A percentile compares a stretch with the other conserved stretches of the same genome.
Evolutionary conservation across 257 asterid species (phyloP).

Genomic region (Sherardia arvensis): DNA sequence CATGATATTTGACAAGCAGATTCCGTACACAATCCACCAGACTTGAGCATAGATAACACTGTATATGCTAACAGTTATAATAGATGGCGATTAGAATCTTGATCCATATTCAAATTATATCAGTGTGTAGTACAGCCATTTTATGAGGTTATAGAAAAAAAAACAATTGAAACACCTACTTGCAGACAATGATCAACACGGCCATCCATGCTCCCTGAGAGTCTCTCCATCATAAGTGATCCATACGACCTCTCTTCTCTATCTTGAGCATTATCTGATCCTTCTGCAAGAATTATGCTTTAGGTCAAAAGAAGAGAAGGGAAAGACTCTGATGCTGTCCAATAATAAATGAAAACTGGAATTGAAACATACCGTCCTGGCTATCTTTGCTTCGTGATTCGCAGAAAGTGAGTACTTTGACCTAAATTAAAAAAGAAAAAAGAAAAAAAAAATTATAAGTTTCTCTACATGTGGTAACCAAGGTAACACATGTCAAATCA

Average conservation of each 20-base stretch:
- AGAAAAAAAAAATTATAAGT: constrained; percentile 14
- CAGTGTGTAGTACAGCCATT: neutral
- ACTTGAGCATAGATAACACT: neutral
- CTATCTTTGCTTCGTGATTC: constrained; percentile 45
- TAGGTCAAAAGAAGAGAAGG: neutral
- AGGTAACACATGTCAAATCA: neutral
- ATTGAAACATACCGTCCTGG: constrained; percentile 38
- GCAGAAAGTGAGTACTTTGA: constrained; percentile 79
- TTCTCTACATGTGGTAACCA: neutral
- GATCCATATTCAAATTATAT: neutral
- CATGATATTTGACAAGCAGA: neutral
- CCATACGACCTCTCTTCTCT: constrained; percentile 81
- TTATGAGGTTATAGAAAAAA: neutral
- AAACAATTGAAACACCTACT: constrained; percentile 31
- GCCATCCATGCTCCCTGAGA: constrained; percentile 67
- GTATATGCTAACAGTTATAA: neutral
- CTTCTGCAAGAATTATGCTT: constrained; percentile 39
- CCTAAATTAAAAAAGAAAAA: constrained; percentile 39
- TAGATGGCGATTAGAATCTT: neutral
- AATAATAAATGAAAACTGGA: neutral
- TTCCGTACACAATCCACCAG: neutral
- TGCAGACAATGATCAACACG: constrained; percentile 87
- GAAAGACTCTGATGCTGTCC: constrained; percentile 2
- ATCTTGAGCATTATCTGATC: constrained; percentile 36
- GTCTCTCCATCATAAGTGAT: constrained; percentile 70